A percentile compares a stretch with the other conserved stretches of the same genome.
These are phyloP conservation scores for Hymenoscyphus fructigenus DNA, from an alignment of 2,329 filamentous ascomycete genomes.

Conservation along the genomic window DNA sequence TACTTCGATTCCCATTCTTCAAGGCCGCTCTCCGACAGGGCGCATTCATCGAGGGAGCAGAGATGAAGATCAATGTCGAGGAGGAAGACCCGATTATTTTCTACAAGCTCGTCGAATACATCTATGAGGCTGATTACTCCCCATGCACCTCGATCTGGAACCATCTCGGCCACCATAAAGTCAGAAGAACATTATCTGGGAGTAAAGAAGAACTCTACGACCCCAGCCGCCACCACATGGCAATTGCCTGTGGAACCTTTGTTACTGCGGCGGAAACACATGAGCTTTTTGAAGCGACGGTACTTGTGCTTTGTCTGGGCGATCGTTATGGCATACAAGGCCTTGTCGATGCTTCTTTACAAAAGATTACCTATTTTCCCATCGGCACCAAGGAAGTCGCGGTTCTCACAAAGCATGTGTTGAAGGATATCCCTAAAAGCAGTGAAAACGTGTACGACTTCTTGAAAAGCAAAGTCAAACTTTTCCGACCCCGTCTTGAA, in stretches of 20 bases:
- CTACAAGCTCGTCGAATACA: neutral
- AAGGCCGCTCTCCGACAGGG: neutral
- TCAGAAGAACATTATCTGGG: too few relatives aligned
- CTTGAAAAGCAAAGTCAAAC: neutral
- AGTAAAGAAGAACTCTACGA: neutral
- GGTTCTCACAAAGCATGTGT: neutral
- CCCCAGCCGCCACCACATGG: neutral
- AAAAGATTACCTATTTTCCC: neutral
- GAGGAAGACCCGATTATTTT: neutral
- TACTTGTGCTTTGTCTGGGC: neutral
- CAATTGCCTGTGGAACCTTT: neutral
- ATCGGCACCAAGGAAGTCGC: neutral
- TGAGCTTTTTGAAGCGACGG: neutral
- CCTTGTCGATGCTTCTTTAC: neutral
- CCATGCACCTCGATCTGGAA: too few relatives aligned
- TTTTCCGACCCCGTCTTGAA: neutral
- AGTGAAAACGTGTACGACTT: neutral
- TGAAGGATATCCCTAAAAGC: neutral
- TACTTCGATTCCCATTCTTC: slow-evolving; percentile 8
- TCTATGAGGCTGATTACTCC: slow-evolving; percentile 2
- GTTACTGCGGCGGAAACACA: neutral
- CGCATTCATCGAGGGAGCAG: neutral
- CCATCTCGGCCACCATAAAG: too few relatives aligned
- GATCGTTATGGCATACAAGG: neutral
- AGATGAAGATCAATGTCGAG: slow-evolving; percentile 3